Evolutionary conservation across 2,329 filamentous ascomycete genomes (phyloP), one percentile per base, ranked within the genome.

Genomic region (Eutypa lata): DNA sequence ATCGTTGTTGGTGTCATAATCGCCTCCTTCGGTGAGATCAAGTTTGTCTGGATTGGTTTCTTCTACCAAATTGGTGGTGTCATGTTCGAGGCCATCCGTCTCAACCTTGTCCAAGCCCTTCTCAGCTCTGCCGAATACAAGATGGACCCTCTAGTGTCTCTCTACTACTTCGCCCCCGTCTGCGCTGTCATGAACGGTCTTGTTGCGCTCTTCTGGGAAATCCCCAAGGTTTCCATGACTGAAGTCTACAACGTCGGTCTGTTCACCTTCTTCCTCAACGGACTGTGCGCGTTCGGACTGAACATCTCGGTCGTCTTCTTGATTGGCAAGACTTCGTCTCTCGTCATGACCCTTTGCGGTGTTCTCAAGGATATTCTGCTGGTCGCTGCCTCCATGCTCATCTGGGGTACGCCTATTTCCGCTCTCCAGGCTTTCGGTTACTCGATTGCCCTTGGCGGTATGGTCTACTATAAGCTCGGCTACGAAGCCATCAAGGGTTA

Each of bases 1-100:
- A 99, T 99, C 65, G 94, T 97, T 49, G 73, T 97, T 50, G 94
- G 94, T 79, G 92, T 97, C 63, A 79, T 97, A 61, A 91, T 99
- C 67, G 94, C 94, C 48, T 96, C 93, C 1, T 83, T 96, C 58
- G 94, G 94, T 66, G 94, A 99, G 78, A 95, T 99, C 73, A 87
- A 92, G 70, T 99, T 99, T 69, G 88, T 90, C 65, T 77, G 89
- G 73, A 79, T 83, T 60, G 90, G 90, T 58, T 89, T 94, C 74
- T 70, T 91, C 58, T 91, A 85, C 80, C 90, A 94, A 76, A 77
- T 88, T 56, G 85, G 79, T 53, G 90, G 90, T 66, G 87, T 94
- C 66, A 70, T 88, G 65, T 94, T 93, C 67, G 90, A 94, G 75
- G 89, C 90, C 52, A 82, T 90, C 60, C 87, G 90, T 65, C 80